Evolutionary conservation across 306 rosid genomes (phyloP).

Genomic region (Vigna unguiculata): DNA sequence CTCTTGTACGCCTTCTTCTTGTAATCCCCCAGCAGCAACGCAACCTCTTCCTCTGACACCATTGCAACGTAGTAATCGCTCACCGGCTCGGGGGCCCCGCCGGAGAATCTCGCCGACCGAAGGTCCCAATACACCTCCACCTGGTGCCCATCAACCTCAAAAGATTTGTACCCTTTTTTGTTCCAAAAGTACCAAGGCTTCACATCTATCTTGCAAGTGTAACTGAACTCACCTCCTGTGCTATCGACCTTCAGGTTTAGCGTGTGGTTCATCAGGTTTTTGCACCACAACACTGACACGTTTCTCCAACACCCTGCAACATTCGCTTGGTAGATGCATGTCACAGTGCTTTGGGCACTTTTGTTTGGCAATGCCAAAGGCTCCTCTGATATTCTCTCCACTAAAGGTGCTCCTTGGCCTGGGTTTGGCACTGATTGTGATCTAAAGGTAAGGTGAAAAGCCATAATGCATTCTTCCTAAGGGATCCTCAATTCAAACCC

Average conservation of each 20-base stretch:
- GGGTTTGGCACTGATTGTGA: constrained; percentile 53
- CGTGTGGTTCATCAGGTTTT: constrained; percentile 71
- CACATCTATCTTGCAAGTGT: constrained; percentile 72
- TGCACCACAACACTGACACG: constrained; percentile 75
- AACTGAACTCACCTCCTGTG: constrained; percentile 54
- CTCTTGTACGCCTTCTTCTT: constrained; percentile 81
- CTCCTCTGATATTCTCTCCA: constrained; percentile 75
- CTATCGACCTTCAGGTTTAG: constrained; percentile 65
- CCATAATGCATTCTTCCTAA: constrained; percentile 49
- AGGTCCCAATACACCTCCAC: constrained; percentile 87
- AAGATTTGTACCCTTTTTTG: constrained; percentile 79
- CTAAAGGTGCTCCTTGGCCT: constrained; percentile 51
- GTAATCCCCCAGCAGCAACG: constrained; percentile 69
- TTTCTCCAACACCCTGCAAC: constrained; percentile 71
- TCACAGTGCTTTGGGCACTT: constrained; percentile 80
- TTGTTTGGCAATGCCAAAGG: constrained; percentile 55
- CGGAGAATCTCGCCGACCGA: constrained; percentile 65
- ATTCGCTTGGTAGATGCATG: constrained; percentile 67
- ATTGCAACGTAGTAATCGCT: constrained; percentile 75
- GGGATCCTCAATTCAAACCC: constrained; percentile 11
- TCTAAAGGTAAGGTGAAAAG: constrained; percentile 60
- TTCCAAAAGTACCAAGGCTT: constrained; percentile 91
- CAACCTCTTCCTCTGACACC: constrained; percentile 73
- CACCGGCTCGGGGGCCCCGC: constrained; percentile 67
- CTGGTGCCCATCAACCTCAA: constrained; percentile 62